A percentile compares a stretch with the other conserved stretches of the same genome.
Conservation (phyloP, 1,284 basidiomycete genomes). For the Pulveroboletus sp. region DNA sequence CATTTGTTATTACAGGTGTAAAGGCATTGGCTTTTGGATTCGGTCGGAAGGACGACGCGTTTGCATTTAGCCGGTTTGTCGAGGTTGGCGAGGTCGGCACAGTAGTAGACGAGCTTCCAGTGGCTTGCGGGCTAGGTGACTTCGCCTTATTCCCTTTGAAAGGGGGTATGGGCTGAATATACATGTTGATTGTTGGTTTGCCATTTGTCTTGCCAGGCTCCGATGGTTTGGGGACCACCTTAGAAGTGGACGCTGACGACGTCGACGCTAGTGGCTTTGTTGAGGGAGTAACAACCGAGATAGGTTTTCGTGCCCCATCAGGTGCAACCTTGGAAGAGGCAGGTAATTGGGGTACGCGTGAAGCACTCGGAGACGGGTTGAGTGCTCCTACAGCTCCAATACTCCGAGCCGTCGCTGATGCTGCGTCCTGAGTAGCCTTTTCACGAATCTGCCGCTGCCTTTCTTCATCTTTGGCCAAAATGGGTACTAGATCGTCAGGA, state of each 20-base stretch:
- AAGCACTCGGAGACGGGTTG: slow-evolving; percentile 39
- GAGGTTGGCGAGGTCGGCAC: slow-evolving; percentile 47
- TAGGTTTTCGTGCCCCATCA: slow-evolving; percentile 35
- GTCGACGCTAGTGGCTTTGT: slow-evolving; percentile 38
- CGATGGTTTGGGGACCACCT: slow-evolving; percentile 33
- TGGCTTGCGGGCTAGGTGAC: slow-evolving; percentile 36
- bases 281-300: slow-evolving; percentile 34
- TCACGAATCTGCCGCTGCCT: slow-evolving; percentile 84
- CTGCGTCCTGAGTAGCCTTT: slow-evolving; percentile 70
- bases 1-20: slow-evolving; percentile 55
- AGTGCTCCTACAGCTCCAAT: slow-evolving; percentile 53
- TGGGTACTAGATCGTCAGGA: slow-evolving; percentile 91
- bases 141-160: slow-evolving; percentile 70
- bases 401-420: slow-evolving; percentile 60
- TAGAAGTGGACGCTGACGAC: slow-evolving; percentile 35
- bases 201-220: slow-evolving; percentile 35
- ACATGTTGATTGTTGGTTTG: slow-evolving; percentile 54
- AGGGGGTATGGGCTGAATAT: slow-evolving; percentile 88
- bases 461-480: slow-evolving; percentile 87
- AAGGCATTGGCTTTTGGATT: slow-evolving; percentile 80
- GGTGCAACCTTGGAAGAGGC: slow-evolving; percentile 28
- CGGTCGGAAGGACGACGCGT: slow-evolving; percentile 79
- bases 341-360: slow-evolving; percentile 34
- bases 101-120: slow-evolving; percentile 33
- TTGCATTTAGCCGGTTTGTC: slow-evolving; percentile 62